Conservation (phyloP, 805 yeast species). For the Lipomyces orientalis region DNA sequence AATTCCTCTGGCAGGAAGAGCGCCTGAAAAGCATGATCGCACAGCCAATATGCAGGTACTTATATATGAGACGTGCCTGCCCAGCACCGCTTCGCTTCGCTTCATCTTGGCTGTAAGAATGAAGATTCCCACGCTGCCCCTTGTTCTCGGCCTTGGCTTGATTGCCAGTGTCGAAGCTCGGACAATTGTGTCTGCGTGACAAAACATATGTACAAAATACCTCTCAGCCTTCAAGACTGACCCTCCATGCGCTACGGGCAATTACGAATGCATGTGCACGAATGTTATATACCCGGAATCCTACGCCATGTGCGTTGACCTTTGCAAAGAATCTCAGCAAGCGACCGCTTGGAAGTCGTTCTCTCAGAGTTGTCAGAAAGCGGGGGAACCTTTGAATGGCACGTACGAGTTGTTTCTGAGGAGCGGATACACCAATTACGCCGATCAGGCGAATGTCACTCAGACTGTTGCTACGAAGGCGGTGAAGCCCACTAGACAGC, state of each 20-base stretch:
- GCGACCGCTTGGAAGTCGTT: slow-evolving; percentile 15
- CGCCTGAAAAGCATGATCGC: too few relatives aligned
- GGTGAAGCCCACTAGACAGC: slow-evolving; percentile 7
- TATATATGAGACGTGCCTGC: too few relatives aligned
- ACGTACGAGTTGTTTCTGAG: slow-evolving; percentile 14
- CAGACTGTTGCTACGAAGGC: slow-evolving; percentile 15
- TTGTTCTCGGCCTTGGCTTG: too few relatives aligned
- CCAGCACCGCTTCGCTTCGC: too few relatives aligned
- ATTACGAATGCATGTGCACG: slow-evolving; percentile 21
- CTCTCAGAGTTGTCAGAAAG: slow-evolving; percentile 18
- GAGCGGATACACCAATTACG: slow-evolving; percentile 13
- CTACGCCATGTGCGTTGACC: slow-evolving; percentile 22
- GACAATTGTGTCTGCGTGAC: too few relatives aligned
- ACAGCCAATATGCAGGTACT: too few relatives aligned
- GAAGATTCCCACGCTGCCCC: too few relatives aligned
- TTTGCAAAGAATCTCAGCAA: slow-evolving; percentile 12
- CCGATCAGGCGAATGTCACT: slow-evolving; percentile 14
- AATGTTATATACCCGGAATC: slow-evolving; percentile 22
- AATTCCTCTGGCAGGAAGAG: too few relatives aligned
- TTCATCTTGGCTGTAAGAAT: too few relatives aligned
- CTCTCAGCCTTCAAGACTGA: slow-evolving; percentile 9
- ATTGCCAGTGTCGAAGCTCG: too few relatives aligned
- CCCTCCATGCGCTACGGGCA: neutral
- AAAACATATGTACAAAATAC: neutral
- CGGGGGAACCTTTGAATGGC: slow-evolving; percentile 13